Evolutionary conservation across 805 yeast species (phyloP), one percentile per base, ranked within the genome.

Genomic region (Schwanniomyces yamadae): DNA sequence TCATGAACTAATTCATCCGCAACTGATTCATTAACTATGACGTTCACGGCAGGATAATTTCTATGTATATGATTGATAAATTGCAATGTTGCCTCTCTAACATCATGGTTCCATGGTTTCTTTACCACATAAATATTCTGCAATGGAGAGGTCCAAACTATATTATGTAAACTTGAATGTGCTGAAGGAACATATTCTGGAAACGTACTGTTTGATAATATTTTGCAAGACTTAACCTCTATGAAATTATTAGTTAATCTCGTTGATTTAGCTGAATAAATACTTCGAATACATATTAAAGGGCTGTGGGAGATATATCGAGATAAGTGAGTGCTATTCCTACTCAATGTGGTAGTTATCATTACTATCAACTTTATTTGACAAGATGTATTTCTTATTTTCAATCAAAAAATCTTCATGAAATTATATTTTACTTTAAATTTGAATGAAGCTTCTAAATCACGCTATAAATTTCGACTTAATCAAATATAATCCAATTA

Each of bases 91-190:
- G 93, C 88, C 5, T 66, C 61, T 10, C 81, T 67, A 3, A 87
- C 95, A 6, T 66, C 62, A 2, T 63, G 57, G 33, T 86, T 77
- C 81, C 85, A 78, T 1, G 96, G 96, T 54, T 91, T 91, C 60
- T 89, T 90, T 20, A 87, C 86, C 12, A 91, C 68, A 36, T 83
- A 73, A 7, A 91, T 77, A 54, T 90, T 91, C 41, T 78, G 77
- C 8, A 87, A 73, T 1, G 87, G 84, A 11, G 63, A 55, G n/a
- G 74, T 69, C 96, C 96, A 88, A 9, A 76, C 60, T 28, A 89
- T 54, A 18, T 76, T 70, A 45, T 77, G 79, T 31, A 83, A 67
- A 48, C 80, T 80, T 6, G 85, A 78, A 44, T 76, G 75, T 6
- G 82, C 71, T 9, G 77, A 63, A 2, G 70, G 61, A 25, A 73